Evolutionary conservation across 495 filamentous ascomycete species (phyloP).

Genomic region (Copromyces sp.): DNA sequence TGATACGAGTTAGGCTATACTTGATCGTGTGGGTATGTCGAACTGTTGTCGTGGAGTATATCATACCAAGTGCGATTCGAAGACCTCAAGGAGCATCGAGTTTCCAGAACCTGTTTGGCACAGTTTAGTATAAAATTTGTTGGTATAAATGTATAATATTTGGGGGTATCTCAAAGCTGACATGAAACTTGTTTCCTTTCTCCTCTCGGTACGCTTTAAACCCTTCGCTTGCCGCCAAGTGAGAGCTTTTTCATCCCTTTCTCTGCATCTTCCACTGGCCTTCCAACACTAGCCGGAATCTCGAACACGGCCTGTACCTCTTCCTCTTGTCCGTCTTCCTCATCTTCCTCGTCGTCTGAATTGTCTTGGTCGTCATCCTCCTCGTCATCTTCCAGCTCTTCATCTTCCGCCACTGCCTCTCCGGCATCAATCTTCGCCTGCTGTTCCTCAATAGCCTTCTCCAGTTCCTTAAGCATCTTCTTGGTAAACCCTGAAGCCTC

Average conservation of each 20-base stretch:
- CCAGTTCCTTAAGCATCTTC: conserved; percentile 90
- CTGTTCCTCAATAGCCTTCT: conserved; percentile 70
- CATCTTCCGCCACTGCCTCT: conserved; percentile 22
- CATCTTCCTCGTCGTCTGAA: neutral
- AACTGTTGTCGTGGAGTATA: neutral
- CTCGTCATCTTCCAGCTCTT: conserved; percentile 9
- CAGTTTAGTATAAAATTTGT: neutral
- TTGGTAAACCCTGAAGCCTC: conserved; percentile 91
- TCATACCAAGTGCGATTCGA: neutral
- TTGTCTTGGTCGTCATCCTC: conserved; percentile 2
- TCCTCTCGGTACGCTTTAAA: neutral
- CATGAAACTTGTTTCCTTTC: neutral
- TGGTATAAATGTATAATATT: neutral
- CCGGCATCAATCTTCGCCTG: conserved; percentile 24
- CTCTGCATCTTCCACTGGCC: neutral
- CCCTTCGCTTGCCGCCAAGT: neutral
- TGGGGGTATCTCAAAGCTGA: neutral
- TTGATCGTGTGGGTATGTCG: neutral
- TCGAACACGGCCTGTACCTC: neutral
- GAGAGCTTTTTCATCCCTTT: neutral
- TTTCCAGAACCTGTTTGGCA: neutral
- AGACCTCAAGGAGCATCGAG: neutral
- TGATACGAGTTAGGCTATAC: neutral
- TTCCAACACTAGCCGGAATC: neutral
- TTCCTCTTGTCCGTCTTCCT: neutral